Evolutionary conservation across 2,329 filamentous ascomycete species (phyloP).

Genomic region (Aotearoamyces nothofagi): DNA sequence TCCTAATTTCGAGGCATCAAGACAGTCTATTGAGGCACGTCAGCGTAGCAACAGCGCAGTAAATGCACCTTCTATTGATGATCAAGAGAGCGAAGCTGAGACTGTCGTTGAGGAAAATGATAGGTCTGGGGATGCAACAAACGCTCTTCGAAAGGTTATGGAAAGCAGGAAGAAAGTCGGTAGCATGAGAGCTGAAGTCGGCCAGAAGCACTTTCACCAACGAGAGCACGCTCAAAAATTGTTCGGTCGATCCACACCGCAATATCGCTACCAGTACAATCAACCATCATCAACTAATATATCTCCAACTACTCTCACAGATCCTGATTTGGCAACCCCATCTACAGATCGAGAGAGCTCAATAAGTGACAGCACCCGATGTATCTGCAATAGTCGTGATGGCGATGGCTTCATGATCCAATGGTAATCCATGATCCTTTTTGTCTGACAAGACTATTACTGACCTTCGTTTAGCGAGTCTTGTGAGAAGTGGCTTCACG

Average conservation of each 20-base stretch:
- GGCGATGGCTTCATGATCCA: slow-evolving; percentile 42
- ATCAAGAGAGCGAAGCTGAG: slow-evolving; percentile 36
- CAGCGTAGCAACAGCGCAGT: slow-evolving; percentile 11
- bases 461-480: no score
- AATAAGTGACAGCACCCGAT: slow-evolving; percentile 28
- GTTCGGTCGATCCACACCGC: neutral
- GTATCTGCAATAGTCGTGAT: slow-evolving; percentile 33
- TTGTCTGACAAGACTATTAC: slow-evolving; percentile 8
- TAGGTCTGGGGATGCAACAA: slow-evolving; percentile 38
- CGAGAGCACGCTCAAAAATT: neutral
- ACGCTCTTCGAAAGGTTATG: slow-evolving; percentile 40
- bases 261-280: slow-evolving; percentile 6
- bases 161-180: slow-evolving; percentile 13
- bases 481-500: slow-evolving; percentile 51
- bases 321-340: slow-evolving; percentile 30
- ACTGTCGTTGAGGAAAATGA: slow-evolving; percentile 34
- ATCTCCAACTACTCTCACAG: slow-evolving; percentile 36
- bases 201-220: neutral
- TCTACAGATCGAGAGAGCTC: slow-evolving; percentile 21
- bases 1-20: slow-evolving; percentile 11
- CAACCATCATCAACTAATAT: slow-evolving; percentile 19
- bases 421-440: slow-evolving; percentile 31
- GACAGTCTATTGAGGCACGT: slow-evolving; percentile 6
- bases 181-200: slow-evolving; percentile 6
- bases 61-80: slow-evolving; percentile 3